Evolutionary conservation across 2,329 filamentous ascomycete genomes (phyloP).

Genomic region (Colletotrichum godetiae): DNA sequence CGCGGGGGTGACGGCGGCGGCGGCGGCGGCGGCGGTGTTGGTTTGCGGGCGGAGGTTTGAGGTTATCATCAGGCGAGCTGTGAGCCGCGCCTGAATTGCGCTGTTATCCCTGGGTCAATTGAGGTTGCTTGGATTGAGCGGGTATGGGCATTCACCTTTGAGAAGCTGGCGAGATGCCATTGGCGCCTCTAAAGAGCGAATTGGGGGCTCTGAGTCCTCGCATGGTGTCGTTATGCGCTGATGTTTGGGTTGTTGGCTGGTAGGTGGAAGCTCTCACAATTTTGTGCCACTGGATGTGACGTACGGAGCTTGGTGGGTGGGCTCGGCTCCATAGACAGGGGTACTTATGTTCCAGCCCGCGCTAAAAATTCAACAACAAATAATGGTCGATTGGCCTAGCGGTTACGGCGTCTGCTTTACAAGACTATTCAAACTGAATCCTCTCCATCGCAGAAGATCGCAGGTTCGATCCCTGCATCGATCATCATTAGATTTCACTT

Average conservation of each 20-base stretch:
- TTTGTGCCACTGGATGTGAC: background rate
- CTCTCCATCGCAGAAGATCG: slow-evolving; percentile 48
- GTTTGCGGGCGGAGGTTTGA: background rate
- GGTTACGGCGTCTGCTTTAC: slow-evolving; percentile 55
- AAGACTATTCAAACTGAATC: slow-evolving; percentile 18
- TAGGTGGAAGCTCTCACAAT: background rate
- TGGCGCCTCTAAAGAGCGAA: slow-evolving; percentile 20
- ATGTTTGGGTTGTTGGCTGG: background rate
- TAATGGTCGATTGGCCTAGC: slow-evolving; percentile 51
- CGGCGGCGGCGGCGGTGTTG: background rate
- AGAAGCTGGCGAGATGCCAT: slow-evolving; percentile 25
- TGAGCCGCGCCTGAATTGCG: slow-evolving; percentile 4
- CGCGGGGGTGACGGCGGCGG: background rate
- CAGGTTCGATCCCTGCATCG: slow-evolving; percentile 58
- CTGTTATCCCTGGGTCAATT: slow-evolving; percentile 7
- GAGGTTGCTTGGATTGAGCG: background rate
- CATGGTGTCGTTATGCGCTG: slow-evolving; percentile 1
- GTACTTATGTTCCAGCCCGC: fast-evolving
- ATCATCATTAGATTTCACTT: slow-evolving; percentile 43
- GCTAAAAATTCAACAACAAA: fast-evolving
- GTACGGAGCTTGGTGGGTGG: background rate
- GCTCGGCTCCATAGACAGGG: background rate
- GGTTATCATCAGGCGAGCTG: slow-evolving; percentile 22
- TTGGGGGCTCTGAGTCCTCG: slow-evolving; percentile 1
- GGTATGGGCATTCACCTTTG: background rate